Evolutionary conservation across 1,284 basidiomycete genomes (phyloP).

Genomic region (Cutaneotrichosporon dermatis): DNA sequence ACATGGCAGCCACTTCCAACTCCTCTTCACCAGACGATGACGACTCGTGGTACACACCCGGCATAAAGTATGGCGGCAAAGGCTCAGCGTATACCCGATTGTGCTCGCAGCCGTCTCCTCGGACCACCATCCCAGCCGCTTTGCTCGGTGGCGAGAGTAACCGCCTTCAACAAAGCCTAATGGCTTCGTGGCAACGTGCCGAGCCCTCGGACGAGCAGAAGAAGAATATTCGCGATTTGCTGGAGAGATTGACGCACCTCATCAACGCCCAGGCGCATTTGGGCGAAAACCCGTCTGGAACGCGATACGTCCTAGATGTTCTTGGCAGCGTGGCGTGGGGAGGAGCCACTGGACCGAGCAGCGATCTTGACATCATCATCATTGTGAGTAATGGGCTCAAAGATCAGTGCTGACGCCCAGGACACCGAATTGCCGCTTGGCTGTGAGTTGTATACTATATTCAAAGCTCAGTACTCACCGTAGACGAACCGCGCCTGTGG

Average conservation of each 20-base stretch:
- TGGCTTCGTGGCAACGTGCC: conserved; percentile 4
- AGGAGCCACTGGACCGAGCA: conserved; percentile 37
- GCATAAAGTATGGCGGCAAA: not conserved
- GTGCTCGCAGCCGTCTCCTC: not conserved
- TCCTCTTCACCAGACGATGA: not conserved
- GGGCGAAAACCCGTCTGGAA: not conserved
- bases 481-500: conserved; percentile 13
- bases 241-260: not conserved
- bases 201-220: not conserved
- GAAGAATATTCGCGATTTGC: not conserved
- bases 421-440: conserved; percentile 34
- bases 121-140: not conserved
- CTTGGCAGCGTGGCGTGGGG: conserved; percentile 50
- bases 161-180: not conserved
- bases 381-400: conserved; percentile 21
- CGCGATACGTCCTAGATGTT: conserved; percentile 42
- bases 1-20: not conserved
- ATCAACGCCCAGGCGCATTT: not conserved
- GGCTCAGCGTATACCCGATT: conserved; percentile 3
- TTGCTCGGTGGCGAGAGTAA: not conserved
- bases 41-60: not conserved
- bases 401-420: conserved; percentile 19
- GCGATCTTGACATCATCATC: conserved; percentile 45
- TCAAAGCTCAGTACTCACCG: not conserved
- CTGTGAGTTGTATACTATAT: conserved; percentile 24